These are phyloP conservation scores for Evansstolkia leycettana DNA, from an alignment of 495 filamentous ascomycete species.

Conservation along the genomic window DNA sequence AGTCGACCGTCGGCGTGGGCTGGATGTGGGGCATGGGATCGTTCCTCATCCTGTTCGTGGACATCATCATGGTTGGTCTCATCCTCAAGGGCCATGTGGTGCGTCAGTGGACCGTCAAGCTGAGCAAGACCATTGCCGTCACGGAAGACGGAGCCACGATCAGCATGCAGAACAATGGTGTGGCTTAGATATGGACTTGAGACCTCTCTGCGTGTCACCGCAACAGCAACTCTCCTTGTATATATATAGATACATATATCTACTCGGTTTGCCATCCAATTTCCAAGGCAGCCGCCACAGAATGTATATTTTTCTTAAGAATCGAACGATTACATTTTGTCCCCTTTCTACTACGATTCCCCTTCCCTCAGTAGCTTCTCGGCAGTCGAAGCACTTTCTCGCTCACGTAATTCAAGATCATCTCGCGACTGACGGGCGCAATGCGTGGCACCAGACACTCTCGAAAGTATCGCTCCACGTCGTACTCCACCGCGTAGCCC, in stretches of 20 bases:
- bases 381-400: conserved; percentile 47
- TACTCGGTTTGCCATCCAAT: too few relatives aligned
- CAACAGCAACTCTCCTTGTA: too few relatives aligned
- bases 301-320: too few relatives aligned
- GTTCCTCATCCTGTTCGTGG: conserved; percentile 12
- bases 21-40: conserved; percentile 33
- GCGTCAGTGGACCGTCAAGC: conserved; percentile 1
- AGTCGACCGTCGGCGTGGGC: conserved; percentile 18
- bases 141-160: conserved; percentile 1
- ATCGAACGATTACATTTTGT: too few relatives aligned
- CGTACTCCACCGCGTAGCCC: conserved; percentile 56
- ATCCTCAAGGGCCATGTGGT: conserved; percentile 16
- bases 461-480: conserved; percentile 54
- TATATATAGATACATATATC: too few relatives aligned
- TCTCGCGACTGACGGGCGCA: conserved; percentile 54
- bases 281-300: too few relatives aligned
- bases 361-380: too few relatives aligned
- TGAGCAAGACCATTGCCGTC: conserved; percentile 1
- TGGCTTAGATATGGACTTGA: too few relatives aligned
- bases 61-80: conserved; percentile 14
- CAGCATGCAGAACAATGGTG: neutral
- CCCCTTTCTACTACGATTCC: too few relatives aligned
- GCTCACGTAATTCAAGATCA: conserved; percentile 57
- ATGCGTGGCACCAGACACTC: conserved; percentile 57
- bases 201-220: too few relatives aligned